These are phyloP conservation scores for Macadamia integrifolia DNA, from an alignment of 164 flowering plant genomes.

Conservation along the genomic window DNA sequence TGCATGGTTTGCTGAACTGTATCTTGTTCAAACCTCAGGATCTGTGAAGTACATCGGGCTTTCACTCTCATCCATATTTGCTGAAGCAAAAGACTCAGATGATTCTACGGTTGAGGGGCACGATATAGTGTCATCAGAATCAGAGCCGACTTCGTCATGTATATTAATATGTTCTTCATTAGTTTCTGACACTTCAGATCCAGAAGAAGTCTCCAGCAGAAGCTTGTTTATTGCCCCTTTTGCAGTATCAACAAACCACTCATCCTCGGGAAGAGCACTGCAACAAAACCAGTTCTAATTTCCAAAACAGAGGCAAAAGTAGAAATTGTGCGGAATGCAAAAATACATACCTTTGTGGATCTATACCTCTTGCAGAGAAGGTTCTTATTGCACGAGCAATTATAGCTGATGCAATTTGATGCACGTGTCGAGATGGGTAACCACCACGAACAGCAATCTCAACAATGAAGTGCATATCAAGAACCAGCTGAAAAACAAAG, in stretches of 20 bases:
- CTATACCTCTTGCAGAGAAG: conserved; percentile 78
- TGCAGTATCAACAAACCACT: conserved; percentile 89
- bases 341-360: conserved; percentile 70
- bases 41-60: conserved; percentile 58
- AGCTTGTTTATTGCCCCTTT: conserved; percentile 83
- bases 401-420: conserved; percentile 76
- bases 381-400: conserved; percentile 79
- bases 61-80: conserved; percentile 69
- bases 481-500: conserved; percentile 56
- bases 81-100: conserved; percentile 83
- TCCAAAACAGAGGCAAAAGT: neutral
- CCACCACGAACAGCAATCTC: conserved; percentile 92
- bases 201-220: conserved; percentile 51
- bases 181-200: conserved; percentile 65
- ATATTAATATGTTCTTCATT: conserved; percentile 63
- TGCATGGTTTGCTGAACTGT: neutral
- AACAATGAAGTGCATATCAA: conserved; percentile 94
- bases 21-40: conserved; percentile 36
- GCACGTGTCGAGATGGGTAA: conserved; percentile 73
- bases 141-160: conserved; percentile 50
- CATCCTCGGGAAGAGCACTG: conserved; percentile 88
- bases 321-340: neutral
- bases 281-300: neutral
- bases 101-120: conserved; percentile 59
- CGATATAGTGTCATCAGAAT: conserved; percentile 59